Percentiles rank a stretch among this genome's conserved stretches.
Evolutionary conservation across 2,329 filamentous ascomycete species (phyloP).

Genomic region (Diaporthe australafricana): DNA sequence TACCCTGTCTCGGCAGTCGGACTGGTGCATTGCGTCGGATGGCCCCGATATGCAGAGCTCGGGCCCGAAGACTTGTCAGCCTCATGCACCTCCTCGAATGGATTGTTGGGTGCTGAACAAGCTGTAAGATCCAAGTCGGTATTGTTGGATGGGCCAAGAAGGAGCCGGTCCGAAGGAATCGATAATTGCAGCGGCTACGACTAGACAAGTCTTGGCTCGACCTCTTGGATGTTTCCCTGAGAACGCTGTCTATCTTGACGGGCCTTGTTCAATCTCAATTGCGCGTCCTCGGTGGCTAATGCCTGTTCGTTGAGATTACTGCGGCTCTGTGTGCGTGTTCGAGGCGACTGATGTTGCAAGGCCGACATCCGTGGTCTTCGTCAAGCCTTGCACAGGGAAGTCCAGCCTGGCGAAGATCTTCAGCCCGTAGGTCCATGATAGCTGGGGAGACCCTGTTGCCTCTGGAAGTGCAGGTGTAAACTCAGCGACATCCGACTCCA

Average conservation of each 20-base stretch:
- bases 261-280: neutral
- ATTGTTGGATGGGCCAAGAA: neutral
- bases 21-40: conserved; percentile 5
- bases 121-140: neutral
- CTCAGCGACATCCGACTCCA: neutral
- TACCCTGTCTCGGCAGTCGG: conserved; percentile 12
- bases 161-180: neutral
- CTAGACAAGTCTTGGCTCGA: too few relatives aligned
- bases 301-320: neutral
- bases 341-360: neutral
- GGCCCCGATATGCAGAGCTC: neutral
- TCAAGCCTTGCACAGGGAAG: too few relatives aligned
- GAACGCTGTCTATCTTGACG: neutral
- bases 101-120: neutral
- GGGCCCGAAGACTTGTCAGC: neutral
- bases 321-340: neutral
- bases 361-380: neutral
- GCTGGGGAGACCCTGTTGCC: neutral
- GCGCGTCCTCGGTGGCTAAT: neutral
- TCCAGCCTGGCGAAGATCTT: neutral
- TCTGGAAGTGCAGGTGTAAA: neutral
- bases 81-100: neutral
- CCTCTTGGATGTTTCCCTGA: neutral
- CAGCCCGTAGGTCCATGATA: neutral
- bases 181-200: too few relatives aligned